These are phyloP conservation scores for Diaporthe velutina DNA, from an alignment of 2,329 filamentous ascomycete genomes.

Conservation along the genomic window DNA sequence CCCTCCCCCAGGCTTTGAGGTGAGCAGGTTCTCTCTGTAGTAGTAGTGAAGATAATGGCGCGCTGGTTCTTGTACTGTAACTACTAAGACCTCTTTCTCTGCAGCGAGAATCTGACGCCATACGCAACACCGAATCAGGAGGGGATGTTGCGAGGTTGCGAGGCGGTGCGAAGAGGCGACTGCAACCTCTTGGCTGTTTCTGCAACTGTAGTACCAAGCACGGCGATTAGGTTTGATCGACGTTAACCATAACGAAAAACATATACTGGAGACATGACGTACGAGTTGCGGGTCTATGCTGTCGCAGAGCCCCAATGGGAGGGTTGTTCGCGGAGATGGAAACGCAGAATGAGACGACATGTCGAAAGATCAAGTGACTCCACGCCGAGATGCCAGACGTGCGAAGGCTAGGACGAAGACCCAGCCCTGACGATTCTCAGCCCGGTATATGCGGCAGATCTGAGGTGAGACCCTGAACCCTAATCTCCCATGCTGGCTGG, in stretches of 20 bases:
- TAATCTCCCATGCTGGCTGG: too few species aligned
- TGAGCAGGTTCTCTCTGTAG: background rate
- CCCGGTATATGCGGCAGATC: background rate
- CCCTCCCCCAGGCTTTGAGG: background rate
- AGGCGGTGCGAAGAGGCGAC: background rate
- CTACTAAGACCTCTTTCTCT: background rate
- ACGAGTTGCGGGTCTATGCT: background rate
- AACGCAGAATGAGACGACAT: slow-evolving; percentile 24
- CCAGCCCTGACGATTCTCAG: background rate
- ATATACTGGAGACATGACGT: slow-evolving; percentile 27
- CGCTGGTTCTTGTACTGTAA: background rate
- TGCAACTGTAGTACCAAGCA: slow-evolving; percentile 1
- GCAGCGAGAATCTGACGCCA: background rate
- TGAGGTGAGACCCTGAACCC: slow-evolving; percentile 1
- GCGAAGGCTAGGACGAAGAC: slow-evolving; percentile 9
- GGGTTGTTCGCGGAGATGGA: background rate
- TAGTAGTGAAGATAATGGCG: background rate
- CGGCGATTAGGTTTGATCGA: slow-evolving; percentile 31
- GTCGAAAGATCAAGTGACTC: slow-evolving; percentile 26
- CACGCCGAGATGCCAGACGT: slow-evolving; percentile 19
- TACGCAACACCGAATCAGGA: background rate
- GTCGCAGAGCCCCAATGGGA: slow-evolving; percentile 9
- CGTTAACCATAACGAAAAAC: slow-evolving; percentile 14
- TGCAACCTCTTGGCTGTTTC: slow-evolving; percentile 25
- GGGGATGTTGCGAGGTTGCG: background rate